Evolutionary conservation across 2,329 filamentous ascomycete species (phyloP), one percentile per base, ranked within the genome.

Genomic region (Diaporthe caulivora): DNA sequence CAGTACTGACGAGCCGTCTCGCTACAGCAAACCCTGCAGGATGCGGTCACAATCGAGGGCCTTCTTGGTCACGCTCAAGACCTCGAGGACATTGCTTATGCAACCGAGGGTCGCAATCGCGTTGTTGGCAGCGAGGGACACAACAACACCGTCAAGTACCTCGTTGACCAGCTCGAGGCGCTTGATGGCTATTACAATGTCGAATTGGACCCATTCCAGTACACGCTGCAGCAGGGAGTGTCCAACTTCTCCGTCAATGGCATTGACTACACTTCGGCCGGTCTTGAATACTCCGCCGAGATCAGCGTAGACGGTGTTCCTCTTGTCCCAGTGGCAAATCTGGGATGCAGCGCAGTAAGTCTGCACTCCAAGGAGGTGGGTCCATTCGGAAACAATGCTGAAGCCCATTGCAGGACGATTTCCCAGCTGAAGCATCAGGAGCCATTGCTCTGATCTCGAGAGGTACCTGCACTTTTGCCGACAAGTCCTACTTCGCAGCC

Each of bases 381-480:
- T 24, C 13, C 4, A 37, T 11, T 24, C n/a, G 15, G 15, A 26
- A 15, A 51, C 13, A 40, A 37, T 17, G 44, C 62, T 67, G 31
- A 67, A 31, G 13, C 31, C 65, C 42, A 24, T n/a, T 18, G 3
- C 13, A 69, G 65, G 68, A 26, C 17, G 68, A 71, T 24, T 71
- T 62, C n/a, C 68, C 68, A 15, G 55, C 91, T 0, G 83, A 83
- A 21, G 82, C 90, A 18, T 77, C 83, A 4, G 90, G 88, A 49
- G 88, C 86, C 26, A 87, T 93, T 58, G 91, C 90, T 7, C 83
- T 93, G 29, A 85, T 93, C 70, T 85, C 84, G 8, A 87, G 91
- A 77, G 91, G 92, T 71, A 81, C 77, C 1, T 93, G 92, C 79
- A 77, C 85, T 21, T 93, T 93, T 72, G 86, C 84, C 10, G 77